Base-by-base conservation (phyloP, 495 filamentous ascomycete genomes). In the Aspergillus bridgeri region DNA sequence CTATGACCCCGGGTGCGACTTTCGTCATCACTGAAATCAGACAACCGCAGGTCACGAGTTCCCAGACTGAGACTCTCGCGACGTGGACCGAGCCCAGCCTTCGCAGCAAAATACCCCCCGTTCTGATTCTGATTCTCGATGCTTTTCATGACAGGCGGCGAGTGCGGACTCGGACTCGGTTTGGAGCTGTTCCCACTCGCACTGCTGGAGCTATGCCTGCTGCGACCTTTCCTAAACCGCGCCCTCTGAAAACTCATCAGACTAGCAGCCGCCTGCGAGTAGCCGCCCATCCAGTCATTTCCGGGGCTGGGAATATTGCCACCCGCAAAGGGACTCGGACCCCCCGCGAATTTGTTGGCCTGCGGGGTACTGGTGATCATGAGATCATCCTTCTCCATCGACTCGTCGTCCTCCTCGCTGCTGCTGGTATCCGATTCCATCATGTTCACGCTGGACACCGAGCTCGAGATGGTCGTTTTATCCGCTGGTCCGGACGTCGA, bases 31-130 rank as follows among this genome's bases (percentile, higher is more conserved):
- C 88, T 93, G 38, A 90, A 81, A 54, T 91, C 89, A 3, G 91
- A 95, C 46, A 96, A 83, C 63, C 92, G 89, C 42, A 96, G 71
- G 61, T 96, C 91, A 56, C 89, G 87, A 13, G 92, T 92, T 13
- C 89, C 90, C 73, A 92, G 79, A 61, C 89, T 93, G 48, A 97
- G 80, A 65, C 89, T 94, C 72, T 96, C 90, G 46, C 92, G 77
- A 42, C 92, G 80, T 2, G 85, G 76, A 42, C 85, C 79, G 1
- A 81, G 65, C 42, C 76, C 76, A 50, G 72, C 69, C 48, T 75
- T 77, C 9, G 73, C 68, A 15, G 63, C 72, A 52, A 80, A 80
- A 61, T 79, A 82, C 3, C 75, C 68, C 23, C 65, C 78, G 44
- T 63, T 71, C n/a, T 74, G 68, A 57, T 63, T 71, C n/a, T 74